Conservation (phyloP, 768 basidiomycete genomes). For the Boletus vinaceobasis region DNA sequence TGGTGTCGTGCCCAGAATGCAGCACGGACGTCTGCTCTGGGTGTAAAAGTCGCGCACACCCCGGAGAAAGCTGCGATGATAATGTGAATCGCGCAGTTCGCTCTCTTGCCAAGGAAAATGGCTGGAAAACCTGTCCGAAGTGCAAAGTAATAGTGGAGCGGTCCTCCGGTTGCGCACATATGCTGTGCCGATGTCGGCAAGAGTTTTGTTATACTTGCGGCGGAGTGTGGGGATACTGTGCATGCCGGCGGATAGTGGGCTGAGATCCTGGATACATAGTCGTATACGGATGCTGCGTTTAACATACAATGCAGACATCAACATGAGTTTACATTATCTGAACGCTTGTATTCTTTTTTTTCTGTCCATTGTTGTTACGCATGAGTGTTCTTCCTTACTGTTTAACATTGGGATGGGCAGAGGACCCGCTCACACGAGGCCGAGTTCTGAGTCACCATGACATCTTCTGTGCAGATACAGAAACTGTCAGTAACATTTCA, state of each 20-base stretch:
- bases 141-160: constrained; percentile 57
- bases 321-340: not conserved
- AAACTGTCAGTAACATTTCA: not conserved
- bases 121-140: constrained; percentile 62
- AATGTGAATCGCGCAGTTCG: constrained; percentile 40
- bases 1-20: constrained; percentile 42
- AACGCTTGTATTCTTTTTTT: not conserved
- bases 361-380: not conserved
- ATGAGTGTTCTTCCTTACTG: too few species aligned
- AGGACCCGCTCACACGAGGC: not conserved
- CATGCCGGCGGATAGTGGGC: not conserved
- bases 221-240: constrained; percentile 1
- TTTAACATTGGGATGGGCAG: not conserved
- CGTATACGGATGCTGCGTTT: not conserved
- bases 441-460: not conserved
- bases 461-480: not conserved
- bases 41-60: constrained; percentile 50
- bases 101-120: constrained; percentile 42
- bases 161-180: constrained; percentile 51
- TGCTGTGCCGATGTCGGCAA: constrained; percentile 48
- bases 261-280: not conserved
- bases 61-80: constrained; percentile 37
- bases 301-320: not conserved
- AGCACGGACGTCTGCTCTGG: constrained; percentile 37
- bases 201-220: constrained; percentile 26